Conservation (phyloP, 495 filamentous ascomycete genomes). For the Umbilicaria muhlenbergii region DNA sequence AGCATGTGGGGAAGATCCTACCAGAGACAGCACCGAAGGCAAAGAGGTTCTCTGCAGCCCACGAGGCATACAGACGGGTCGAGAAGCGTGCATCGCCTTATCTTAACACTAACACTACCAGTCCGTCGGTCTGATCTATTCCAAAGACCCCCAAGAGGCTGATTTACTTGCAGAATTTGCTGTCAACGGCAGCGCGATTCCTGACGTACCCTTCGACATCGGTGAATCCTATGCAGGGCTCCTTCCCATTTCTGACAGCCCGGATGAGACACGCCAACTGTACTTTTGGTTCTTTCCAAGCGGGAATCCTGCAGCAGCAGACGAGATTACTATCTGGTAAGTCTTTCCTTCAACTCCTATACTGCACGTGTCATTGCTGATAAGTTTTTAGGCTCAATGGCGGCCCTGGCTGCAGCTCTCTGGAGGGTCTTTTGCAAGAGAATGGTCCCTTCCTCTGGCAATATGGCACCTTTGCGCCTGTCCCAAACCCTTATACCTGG, state of each 20-base stretch:
- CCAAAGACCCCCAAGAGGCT: constrained; percentile 3
- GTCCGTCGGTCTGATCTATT: background rate
- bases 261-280: constrained; percentile 38
- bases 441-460: constrained; percentile 69
- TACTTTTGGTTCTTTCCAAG: constrained; percentile 72
- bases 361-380: constrained; percentile 4
- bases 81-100: constrained; percentile 4
- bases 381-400: constrained; percentile 60
- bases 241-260: constrained; percentile 45
- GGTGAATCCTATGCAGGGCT: constrained; percentile 64
- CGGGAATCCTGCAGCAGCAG: constrained; percentile 27
- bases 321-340: constrained; percentile 45
- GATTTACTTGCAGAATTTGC: constrained; percentile 29
- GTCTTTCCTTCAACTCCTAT: background rate
- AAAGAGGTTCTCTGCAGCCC: no score
- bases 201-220: constrained; percentile 59
- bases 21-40: constrained; percentile 6
- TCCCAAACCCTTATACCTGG: constrained; percentile 53
- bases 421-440: constrained; percentile 57
- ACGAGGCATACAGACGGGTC: no score
- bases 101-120: background rate
- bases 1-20: constrained; percentile 13
- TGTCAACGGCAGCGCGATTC: constrained; percentile 51
- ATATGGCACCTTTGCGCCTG: constrained; percentile 45
- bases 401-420: constrained; percentile 51